Evolutionary conservation across 2,329 filamentous ascomycete species (phyloP), one percentile per base, ranked within the genome.

Genomic region (Chaetomium globosum): DNA sequence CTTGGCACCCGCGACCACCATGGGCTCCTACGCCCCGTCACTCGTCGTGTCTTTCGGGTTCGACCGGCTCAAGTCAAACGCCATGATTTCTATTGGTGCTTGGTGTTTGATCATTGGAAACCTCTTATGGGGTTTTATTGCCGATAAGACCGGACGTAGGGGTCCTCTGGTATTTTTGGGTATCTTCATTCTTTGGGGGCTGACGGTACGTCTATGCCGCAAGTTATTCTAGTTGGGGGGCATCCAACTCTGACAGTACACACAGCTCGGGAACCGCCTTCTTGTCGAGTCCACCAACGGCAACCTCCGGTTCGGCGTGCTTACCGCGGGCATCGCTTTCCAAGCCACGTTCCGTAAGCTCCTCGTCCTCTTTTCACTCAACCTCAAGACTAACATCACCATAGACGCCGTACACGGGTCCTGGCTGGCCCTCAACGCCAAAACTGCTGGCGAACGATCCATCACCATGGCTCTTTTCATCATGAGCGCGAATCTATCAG

Each of bases 31-130:
- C 49, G 74, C 73, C 0, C 75, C 75, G 1, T 70, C 73, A 7
- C 67, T 78, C 6, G 76, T 78, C 3, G 69, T 65, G 13, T 74
- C 74, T 0, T 77, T 78, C 58, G 77, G 77, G 0, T 79, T 74
- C 53, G 74, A 73, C 55, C 67, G 73, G 19, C 72, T 79, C n/a
- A 69, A 70, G 59, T 72, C 75, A 19, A 76, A 77, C 52, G 75
- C 75, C 30, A 74, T 79, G 67, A 70, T 74, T 1, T 76, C 76
- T 0, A 75, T 79, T 23, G 77, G 77, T 6, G 67, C 70, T 0
- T 79, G 77, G 77, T 67, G 74, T 7, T 54, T 77, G 21, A 63
- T 78, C 1, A 28, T 77, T 0, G 69, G 71, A 23, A 79, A 76
- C 52, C 26, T 79, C 1, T 31, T 69, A 10, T 77, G 74, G 74